Percentiles rank a stretch among this genome's conserved stretches.
phyloP scores from a whole-genome alignment of 75 land plant species.

The Pinus taeda region DNA sequence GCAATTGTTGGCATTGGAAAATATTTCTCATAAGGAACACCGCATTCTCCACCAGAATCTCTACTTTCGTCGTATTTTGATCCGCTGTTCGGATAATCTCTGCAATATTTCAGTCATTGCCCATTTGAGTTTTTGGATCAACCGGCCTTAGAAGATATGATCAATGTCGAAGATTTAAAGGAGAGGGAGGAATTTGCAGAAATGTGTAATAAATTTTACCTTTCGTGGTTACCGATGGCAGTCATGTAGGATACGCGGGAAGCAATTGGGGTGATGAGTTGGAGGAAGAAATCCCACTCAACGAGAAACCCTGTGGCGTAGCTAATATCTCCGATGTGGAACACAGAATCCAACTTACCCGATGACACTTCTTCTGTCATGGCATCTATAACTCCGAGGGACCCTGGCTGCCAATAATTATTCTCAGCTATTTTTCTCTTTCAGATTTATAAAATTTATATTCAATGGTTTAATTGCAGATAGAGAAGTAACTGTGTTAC shows the following conservation, averaged over 20 bases:
- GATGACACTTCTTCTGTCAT: constrained; percentile 40
- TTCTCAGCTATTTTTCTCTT: neutral
- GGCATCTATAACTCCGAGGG: constrained; percentile 57
- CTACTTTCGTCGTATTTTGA: constrained; percentile 48
- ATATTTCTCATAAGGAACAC: constrained; percentile 82
- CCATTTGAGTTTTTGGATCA: neutral
- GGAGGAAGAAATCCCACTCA: constrained; percentile 88
- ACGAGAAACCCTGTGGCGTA: constrained; percentile 89
- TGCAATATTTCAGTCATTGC: constrained; percentile 7
- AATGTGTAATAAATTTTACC: constrained; percentile 15
- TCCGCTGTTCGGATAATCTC: constrained; percentile 54
- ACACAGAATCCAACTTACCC: constrained; percentile 50
- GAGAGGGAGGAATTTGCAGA: too few relatives aligned
- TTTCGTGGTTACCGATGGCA: constrained; percentile 93
- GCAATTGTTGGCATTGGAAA: constrained; percentile 75
- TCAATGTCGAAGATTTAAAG: too few relatives aligned
- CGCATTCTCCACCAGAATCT: constrained; percentile 97
- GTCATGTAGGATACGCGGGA: constrained; percentile 85
- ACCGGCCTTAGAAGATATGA: neutral
- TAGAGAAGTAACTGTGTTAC: neutral
- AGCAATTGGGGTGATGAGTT: constrained; percentile 64
- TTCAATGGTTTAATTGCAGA: too few relatives aligned
- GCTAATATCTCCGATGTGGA: constrained; percentile 92
- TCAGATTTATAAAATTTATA: too few relatives aligned
- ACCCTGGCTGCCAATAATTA: constrained; percentile 60